phyloP scores from a whole-genome alignment of 225 moss, liverwort and hornwort species.

The Lunularia cruciata region DNA sequence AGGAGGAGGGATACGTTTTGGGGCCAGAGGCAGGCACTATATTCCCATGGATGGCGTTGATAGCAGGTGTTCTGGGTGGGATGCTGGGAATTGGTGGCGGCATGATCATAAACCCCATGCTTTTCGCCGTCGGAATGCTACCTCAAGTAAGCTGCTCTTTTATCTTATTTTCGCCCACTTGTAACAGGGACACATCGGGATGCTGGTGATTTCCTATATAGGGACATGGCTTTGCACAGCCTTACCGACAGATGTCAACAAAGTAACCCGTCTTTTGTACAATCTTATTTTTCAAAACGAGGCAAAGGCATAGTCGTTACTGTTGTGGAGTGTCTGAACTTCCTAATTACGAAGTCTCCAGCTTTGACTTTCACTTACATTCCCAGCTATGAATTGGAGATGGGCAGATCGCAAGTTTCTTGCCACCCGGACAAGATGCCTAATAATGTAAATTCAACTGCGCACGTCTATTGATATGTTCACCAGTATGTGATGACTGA shows the following conservation, averaged over 20 bases:
- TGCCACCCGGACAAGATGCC: too few relatives aligned
- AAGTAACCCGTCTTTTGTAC: too few relatives aligned
- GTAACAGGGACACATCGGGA: too few relatives aligned
- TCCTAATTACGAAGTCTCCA: background rate
- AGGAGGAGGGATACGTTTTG: slow-evolving; percentile 27
- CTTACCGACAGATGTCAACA: too few relatives aligned
- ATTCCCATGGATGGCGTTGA: slow-evolving; percentile 62
- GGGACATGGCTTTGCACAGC: too few relatives aligned
- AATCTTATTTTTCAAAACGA: too few relatives aligned
- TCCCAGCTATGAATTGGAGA: background rate
- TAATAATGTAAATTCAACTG: too few relatives aligned
- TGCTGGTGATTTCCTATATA: too few relatives aligned
- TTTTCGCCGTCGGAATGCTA: slow-evolving; percentile 65
- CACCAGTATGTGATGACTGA: background rate
- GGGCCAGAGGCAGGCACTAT: slow-evolving; percentile 22
- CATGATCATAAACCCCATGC: slow-evolving; percentile 75
- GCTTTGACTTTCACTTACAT: background rate
- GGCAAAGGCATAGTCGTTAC: too few relatives aligned
- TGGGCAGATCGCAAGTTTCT: too few relatives aligned
- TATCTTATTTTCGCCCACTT: too few relatives aligned
- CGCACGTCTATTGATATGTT: background rate
- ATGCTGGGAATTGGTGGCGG: slow-evolving; percentile 82
- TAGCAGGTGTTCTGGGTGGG: slow-evolving; percentile 67
- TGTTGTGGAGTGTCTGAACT: too few relatives aligned
- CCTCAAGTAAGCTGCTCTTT: slow-evolving; percentile 63